Evolutionary conservation across 2,329 filamentous ascomycete genomes (phyloP), one percentile per base, ranked within the genome.

Genomic region (Neofusicoccum sp.): DNA sequence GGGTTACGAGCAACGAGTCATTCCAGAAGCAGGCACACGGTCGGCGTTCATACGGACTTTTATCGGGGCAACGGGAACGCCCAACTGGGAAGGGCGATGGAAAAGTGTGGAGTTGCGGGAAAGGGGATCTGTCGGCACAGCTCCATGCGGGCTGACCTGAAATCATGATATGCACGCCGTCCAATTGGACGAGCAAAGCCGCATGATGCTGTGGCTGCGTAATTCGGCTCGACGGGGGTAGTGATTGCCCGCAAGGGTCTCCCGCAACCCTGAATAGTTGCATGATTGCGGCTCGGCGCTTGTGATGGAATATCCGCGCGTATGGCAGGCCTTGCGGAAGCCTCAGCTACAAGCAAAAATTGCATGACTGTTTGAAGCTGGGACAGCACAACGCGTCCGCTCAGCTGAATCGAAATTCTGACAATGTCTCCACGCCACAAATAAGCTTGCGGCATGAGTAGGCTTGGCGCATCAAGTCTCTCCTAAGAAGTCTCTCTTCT

Each of bases 21-120:
- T 61, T 56, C 22, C 11, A 56, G 6, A 16, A 44, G 37, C 11
- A 44, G 16, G 41, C 49, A 62, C 56, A 41, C 34, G 45, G 45
- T 50, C 61, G 61, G 61, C 61, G 54, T 63, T 63, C 43, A 43
- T 47, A 43, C 61, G 61, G 61, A 29, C 22, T 36, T 50, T 45
- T 58, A 12, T 52, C 60, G 61, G 60, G 54, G 54, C n/a, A 58
- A 45, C 39, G 54, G 41, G 54, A 45, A 41, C 28, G 39, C n/a
- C 41, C 14, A 22, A 33, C n/a, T 28, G 2, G 6, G 16, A 34
- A 12, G 54, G 39, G 54, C 29, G 43, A 14, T n/a, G 44, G 34
- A 43, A 37, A 34, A 43, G 6, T 45, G 54, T 58, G 54, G 41
- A 58, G 54, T 58, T 58, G 54, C 22, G 31, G 54, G 41, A 58